Base-by-base conservation (phyloP, 768 basidiomycete genomes). In the Xerocomellus amylosporus region DNA sequence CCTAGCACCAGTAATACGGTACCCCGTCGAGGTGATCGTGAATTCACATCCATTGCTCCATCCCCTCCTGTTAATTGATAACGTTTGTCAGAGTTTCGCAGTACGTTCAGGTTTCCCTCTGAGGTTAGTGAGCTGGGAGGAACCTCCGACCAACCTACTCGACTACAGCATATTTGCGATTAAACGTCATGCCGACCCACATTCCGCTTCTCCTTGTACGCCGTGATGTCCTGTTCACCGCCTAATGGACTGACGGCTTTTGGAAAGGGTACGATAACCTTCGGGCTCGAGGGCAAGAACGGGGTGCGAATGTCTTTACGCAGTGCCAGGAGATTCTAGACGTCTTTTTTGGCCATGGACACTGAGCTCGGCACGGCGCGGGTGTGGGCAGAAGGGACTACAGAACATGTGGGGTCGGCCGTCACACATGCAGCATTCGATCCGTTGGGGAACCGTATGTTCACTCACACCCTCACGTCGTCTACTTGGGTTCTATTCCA, bases 321-420 rank as follows among this genome's bases (percentile, higher is more conserved):
- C 69, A 74, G 38, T 75, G 72, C 50, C 76, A 79, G 55, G 73
- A 74, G 40, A 75, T 83, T 43, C 54, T 83, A 44, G 73, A 81
- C 31, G 61, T 69, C 4, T 79, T 79, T 65, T 68, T 76, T 43
- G 58, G 60, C 14, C 64, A 75, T 42, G 78, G 78, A 4, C 71
- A 70, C 59, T 8, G 77, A 79, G 60, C 65, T 84, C 22, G 83
- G 85, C 54, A 79, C 80, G 0, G 77, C 82, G 9, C 72, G 80
- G 17, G 60, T 72, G 8, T 84, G 86, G 52, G 73, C 69, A 12
- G 74, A 73, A 24, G 81, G 83, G 1, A 83, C 83, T 0, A 81
- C 82, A 8, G 84, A 87, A 63, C 73, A 74, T 63, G 80, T 77
- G 37, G 8, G 69, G 46, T 2, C 24, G 8, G 26, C 26, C 26